Evolutionary conservation across 768 basidiomycete species (phyloP).

Genomic region (Crepidotus variabilis): DNA sequence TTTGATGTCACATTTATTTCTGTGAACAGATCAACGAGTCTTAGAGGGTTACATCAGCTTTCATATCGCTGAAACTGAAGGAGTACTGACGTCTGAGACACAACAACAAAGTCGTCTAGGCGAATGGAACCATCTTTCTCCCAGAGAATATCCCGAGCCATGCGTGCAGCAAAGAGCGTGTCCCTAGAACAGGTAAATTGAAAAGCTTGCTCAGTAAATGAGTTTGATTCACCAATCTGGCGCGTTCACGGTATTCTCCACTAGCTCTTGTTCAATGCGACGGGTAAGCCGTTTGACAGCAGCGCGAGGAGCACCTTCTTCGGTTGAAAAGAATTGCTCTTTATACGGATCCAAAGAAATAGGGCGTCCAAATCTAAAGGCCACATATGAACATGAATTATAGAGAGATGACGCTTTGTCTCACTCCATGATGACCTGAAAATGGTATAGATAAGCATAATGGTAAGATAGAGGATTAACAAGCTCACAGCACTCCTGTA

Average conservation of each 20-base stretch:
- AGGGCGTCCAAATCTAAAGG: conserved; percentile 72
- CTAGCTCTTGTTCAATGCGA: conserved; percentile 64
- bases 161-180: conserved; percentile 83
- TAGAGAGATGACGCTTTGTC: conserved; percentile 18
- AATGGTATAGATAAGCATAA: not conserved
- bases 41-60: conserved; percentile 25
- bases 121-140: conserved; percentile 72
- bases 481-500: conserved; percentile 82
- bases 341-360: conserved; percentile 73
- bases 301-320: conserved; percentile 64
- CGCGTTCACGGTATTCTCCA: conserved; percentile 83
- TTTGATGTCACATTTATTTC: conserved; percentile 59
- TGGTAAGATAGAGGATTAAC: not conserved
- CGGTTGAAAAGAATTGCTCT: conserved; percentile 69
- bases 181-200: conserved; percentile 52
- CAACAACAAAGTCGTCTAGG: conserved; percentile 74
- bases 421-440: conserved; percentile 71
- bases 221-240: conserved; percentile 70
- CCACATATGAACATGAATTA: conserved; percentile 4
- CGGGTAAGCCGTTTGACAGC: conserved; percentile 88
- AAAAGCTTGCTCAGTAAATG: not conserved
- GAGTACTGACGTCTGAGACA: conserved; percentile 84
- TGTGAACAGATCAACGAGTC: conserved; percentile 86
- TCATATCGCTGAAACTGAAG: conserved; percentile 2
- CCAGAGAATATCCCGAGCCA: conserved; percentile 95